Conservation (phyloP, 2,329 filamentous ascomycete species). For the Pseudocercospora crystallina region DNA sequence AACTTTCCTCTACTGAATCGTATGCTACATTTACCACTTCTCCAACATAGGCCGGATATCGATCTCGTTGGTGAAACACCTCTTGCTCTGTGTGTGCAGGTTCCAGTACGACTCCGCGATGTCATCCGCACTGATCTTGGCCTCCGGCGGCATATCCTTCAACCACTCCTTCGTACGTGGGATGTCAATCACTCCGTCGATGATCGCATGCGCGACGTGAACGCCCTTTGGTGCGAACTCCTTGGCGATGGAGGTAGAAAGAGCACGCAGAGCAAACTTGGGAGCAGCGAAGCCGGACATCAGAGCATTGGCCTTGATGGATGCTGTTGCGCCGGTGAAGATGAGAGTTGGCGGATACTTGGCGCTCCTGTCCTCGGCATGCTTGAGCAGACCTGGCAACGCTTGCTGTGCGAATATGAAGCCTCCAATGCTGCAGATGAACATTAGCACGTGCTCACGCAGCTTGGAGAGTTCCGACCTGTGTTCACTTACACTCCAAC, state of each 20-base stretch:
- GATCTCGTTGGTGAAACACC: constrained; percentile 77
- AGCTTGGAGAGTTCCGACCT: neutral
- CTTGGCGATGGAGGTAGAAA: constrained; percentile 72
- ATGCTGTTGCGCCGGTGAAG: constrained; percentile 84
- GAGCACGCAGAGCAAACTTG: constrained; percentile 75
- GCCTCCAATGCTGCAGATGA: constrained; percentile 58
- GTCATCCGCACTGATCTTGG: constrained; percentile 75
- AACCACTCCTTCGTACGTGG: constrained; percentile 64
- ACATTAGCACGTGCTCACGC: neutral
- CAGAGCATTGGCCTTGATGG: constrained; percentile 67
- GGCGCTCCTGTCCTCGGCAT: constrained; percentile 48
- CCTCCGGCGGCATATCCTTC: constrained; percentile 57
- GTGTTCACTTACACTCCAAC: constrained; percentile 48
- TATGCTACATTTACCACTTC: constrained; percentile 65
- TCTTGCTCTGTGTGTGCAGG: constrained; percentile 75
- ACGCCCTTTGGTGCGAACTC: constrained; percentile 84
- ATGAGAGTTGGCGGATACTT: constrained; percentile 74
- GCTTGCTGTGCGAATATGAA: constrained; percentile 73
- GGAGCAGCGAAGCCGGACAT: constrained; percentile 73
- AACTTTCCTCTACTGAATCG: constrained; percentile 43
- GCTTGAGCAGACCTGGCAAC: constrained; percentile 68
- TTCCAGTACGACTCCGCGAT: constrained; percentile 88
- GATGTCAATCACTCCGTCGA: constrained; percentile 80
- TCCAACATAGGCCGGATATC: constrained; percentile 79
- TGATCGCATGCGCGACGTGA: constrained; percentile 76